These are phyloP conservation scores for Candolleomyces aberdarensis DNA, from an alignment of 768 basidiomycete species.

Conservation along the genomic window DNA sequence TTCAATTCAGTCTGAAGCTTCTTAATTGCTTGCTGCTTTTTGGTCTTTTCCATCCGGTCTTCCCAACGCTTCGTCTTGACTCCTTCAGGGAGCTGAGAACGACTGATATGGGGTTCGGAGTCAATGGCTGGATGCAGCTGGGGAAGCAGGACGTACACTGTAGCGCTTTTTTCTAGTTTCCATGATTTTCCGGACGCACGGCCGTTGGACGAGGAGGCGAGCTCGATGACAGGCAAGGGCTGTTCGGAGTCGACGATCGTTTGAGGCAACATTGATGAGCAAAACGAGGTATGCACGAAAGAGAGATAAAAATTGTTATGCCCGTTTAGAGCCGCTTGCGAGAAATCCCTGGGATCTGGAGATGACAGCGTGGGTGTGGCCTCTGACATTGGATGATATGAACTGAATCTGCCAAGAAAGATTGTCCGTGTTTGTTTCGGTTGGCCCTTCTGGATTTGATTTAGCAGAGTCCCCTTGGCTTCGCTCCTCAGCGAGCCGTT, in stretches of 20 bases:
- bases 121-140: conserved; percentile 2
- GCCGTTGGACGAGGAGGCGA: conserved; percentile 61
- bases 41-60: conserved; percentile 65
- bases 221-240: conserved; percentile 21
- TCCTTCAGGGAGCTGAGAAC: conserved; percentile 62
- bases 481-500: background rate
- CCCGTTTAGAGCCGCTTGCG: background rate
- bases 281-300: background rate
- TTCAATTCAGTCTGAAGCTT: conserved; percentile 70
- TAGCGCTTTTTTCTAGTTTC: conserved; percentile 51
- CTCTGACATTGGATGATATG: too few species aligned
- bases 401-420: conserved; percentile 2
- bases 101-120: conserved; percentile 38
- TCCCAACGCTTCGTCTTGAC: conserved; percentile 67
- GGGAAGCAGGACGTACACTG: conserved; percentile 37
- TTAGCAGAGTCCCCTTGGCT: background rate
- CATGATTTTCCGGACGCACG: conserved; percentile 70
- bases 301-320: background rate
- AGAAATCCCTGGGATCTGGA: too few species aligned
- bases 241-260: conserved; percentile 22
- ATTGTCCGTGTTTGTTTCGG: conserved; percentile 9
- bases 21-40: conserved; percentile 66
- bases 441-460: background rate
- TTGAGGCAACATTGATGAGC: conserved; percentile 15
- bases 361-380: conserved; percentile 1